Base-by-base conservation (phyloP, 139 green algal species). In the Dunaliella sp. region DNA sequence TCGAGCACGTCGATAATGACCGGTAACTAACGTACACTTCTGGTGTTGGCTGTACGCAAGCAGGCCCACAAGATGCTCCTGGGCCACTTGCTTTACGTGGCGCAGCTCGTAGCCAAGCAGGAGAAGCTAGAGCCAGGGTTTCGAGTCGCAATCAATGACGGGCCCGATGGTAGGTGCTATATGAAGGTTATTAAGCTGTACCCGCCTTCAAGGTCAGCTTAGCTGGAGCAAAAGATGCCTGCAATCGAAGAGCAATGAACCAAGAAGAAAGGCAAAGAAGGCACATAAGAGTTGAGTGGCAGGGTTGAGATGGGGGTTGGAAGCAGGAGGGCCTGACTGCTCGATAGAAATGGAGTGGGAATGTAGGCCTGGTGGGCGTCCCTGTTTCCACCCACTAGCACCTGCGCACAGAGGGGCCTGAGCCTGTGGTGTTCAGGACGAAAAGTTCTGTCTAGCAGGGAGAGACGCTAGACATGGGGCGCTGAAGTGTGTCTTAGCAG, bases 81-180 rank as follows among this genome's bases (percentile, higher is more conserved):
- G 77, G 97, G 97, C 0, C 96, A 99, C 91, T 90, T 98, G 32
- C 80, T 99, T 83, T 96, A 91, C 36, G 93, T 94, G 38, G 94
- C 94, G 24, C 92, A 95, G 87, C 35, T 89, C 28, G 94, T 98
- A 16, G 96, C 96, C 21, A 95, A 95, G 88, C 86, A 93, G 89
- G 89, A 98, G 89, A 90, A 90, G 30, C 90, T 98, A n/a, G 85
- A 95, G 32, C 83, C 95, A 21, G 97, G 97, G 72, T 99, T 96
- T 90, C 90, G 97, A 0, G 93, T 98, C 2, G 90, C 95, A 1
- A 92, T 99, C 86, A 99, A 99, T 86, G 96, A 99, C 82, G 97
- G 96, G 28, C 90, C 89, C 0, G 80, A 96, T 59, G 96, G 94
- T 85, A 97, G 92, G 93, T 72, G 95, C 90, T 92, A 26, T 12